Percentiles rank a stretch among this genome's conserved stretches.
These are phyloP conservation scores for Ambrosia trifida DNA, from an alignment of 129 eudicot genomes.

Conservation along the genomic window DNA sequence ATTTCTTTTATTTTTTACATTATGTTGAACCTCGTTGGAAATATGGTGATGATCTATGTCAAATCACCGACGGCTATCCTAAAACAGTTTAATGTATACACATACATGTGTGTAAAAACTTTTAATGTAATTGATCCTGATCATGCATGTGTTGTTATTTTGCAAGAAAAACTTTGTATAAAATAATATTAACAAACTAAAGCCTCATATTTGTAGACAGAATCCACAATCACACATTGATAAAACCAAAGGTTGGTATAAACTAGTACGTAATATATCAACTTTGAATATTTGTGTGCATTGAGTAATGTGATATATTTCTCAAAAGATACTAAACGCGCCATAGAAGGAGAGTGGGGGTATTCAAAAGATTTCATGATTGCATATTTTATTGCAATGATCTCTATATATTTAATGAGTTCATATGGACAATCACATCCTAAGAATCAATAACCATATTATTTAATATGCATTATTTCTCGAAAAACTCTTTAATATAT, in stretches of 20 bases:
- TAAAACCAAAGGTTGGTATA: not conserved
- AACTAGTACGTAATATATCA: not conserved
- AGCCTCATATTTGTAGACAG: not conserved
- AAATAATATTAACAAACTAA: not conserved
- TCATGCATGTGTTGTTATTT: not conserved
- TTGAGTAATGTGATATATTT: slow-evolving; percentile 21
- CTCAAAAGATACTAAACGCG: slow-evolving; percentile 34
- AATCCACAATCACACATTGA: not conserved
- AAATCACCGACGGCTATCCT: too few species aligned
- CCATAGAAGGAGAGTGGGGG: slow-evolving; percentile 35
- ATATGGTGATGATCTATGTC: too few species aligned
- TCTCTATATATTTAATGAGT: slow-evolving; percentile 34
- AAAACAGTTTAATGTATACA: too few species aligned
- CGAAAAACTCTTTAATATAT: slow-evolving; percentile 24
- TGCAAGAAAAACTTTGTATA: not conserved
- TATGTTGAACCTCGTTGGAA: too few species aligned
- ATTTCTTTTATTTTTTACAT: too few species aligned
- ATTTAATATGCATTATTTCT: slow-evolving; percentile 25
- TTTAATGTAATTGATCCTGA: too few species aligned
- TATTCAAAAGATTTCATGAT: slow-evolving; percentile 34
- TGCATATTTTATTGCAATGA: slow-evolving; percentile 40
- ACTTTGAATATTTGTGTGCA: not conserved
- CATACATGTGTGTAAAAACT: too few species aligned
- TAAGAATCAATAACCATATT: slow-evolving; percentile 36
- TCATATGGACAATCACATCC: slow-evolving; percentile 39